A percentile compares a stretch with the other conserved stretches of the same genome.
These are phyloP conservation scores for Linnemannia elongata DNA, from an alignment of 192 early-diverging fungal genomes.

Conservation along the genomic window DNA sequence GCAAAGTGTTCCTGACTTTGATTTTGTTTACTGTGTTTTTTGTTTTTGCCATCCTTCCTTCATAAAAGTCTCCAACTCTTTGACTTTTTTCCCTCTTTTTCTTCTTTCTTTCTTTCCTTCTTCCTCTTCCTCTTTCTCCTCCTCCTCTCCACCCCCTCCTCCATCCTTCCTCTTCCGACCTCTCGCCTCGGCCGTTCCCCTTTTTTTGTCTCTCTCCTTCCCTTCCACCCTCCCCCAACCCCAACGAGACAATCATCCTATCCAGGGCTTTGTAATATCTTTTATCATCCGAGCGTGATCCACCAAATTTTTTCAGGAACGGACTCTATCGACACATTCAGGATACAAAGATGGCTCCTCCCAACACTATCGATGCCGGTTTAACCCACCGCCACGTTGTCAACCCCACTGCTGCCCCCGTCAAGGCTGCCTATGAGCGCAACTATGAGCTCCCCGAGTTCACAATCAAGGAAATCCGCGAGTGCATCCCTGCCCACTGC, in stretches of 20 bases:
- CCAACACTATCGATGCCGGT: constrained; percentile 56
- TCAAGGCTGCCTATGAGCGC: constrained; percentile 51
- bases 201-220: neutral
- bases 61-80: neutral
- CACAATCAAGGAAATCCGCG: constrained; percentile 93
- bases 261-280: neutral
- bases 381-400: constrained; percentile 42
- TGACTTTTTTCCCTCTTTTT: neutral
- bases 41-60: neutral
- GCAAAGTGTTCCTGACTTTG: neutral
- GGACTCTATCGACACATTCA: constrained; percentile 13
- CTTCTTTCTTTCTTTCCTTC: too few relatives aligned
- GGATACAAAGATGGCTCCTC: constrained; percentile 45
- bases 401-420: constrained; percentile 1
- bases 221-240: neutral
- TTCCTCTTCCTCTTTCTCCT: neutral
- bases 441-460: constrained; percentile 76
- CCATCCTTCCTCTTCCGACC: constrained; percentile 4
- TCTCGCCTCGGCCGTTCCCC: constrained; percentile 3
- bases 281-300: neutral
- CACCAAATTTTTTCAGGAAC: constrained; percentile 27
- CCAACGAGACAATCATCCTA: constrained; percentile 3
- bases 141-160: neutral
- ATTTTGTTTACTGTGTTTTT: neutral
- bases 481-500: constrained; percentile 92